Conservation (phyloP, 1,139 yeast genomes). For the Zygosaccharomyces sapae region DNA sequence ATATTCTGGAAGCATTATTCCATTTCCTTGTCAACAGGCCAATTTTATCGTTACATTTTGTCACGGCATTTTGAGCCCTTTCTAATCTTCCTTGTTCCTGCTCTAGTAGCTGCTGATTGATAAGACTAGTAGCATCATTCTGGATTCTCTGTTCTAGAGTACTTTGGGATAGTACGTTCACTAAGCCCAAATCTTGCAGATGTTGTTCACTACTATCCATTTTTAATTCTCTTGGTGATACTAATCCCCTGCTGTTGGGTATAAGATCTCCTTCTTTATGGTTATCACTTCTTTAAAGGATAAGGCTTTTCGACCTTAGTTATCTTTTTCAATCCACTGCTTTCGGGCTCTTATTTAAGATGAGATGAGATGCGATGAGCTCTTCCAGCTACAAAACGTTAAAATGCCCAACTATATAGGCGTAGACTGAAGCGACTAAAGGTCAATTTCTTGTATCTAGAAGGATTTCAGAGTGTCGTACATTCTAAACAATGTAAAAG, state of each 20-base stretch:
- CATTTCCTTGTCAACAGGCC: slow-evolving; percentile 47
- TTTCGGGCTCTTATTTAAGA: not conserved
- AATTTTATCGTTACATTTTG: slow-evolving; percentile 44
- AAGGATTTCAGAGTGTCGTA: too few relatives aligned
- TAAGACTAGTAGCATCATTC: slow-evolving; percentile 58
- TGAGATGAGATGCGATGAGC: not conserved
- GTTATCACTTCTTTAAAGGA: too few relatives aligned
- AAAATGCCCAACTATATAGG: not conserved
- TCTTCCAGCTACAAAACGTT: not conserved
- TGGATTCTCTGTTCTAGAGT: slow-evolving; percentile 71
- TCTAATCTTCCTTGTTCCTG: slow-evolving; percentile 69
- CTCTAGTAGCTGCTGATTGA: slow-evolving; percentile 61
- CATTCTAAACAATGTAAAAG: too few relatives aligned
- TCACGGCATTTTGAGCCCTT: slow-evolving; percentile 52
- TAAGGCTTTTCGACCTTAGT: not conserved
- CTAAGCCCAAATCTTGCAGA: slow-evolving; percentile 40
- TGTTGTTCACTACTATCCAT: slow-evolving; percentile 17
- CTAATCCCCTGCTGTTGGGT: too few relatives aligned
- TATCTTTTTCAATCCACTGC: not conserved
- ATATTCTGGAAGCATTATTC: slow-evolving; percentile 57
- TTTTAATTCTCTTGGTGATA: not conserved
- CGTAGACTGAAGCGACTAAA: too few relatives aligned
- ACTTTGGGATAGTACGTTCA: slow-evolving; percentile 65
- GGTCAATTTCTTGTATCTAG: too few relatives aligned
- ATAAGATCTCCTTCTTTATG: too few relatives aligned